Evolutionary conservation across 495 filamentous ascomycete species (phyloP).

Genomic region (Xylaria acuta): DNA sequence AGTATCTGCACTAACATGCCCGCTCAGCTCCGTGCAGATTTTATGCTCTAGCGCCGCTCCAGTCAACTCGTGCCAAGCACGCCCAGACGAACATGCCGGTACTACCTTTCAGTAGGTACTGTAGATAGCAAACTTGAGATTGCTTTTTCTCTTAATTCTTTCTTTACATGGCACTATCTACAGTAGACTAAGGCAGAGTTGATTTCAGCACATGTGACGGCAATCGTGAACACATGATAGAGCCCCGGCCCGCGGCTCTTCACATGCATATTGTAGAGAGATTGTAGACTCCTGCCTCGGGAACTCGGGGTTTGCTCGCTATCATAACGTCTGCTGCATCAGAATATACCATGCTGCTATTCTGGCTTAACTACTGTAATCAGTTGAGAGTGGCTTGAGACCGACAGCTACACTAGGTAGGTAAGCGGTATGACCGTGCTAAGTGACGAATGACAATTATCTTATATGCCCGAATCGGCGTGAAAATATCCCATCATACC

Average conservation of each 20-base stretch:
- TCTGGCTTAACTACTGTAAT: neutral
- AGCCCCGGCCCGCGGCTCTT: neutral
- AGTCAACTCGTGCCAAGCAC: neutral
- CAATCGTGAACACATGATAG: neutral
- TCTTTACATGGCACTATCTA: neutral
- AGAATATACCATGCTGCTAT: neutral
- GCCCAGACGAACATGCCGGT: neutral
- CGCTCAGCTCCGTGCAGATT: conserved; percentile 7
- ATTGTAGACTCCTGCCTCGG: neutral
- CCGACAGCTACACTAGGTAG: neutral
- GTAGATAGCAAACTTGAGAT: neutral
- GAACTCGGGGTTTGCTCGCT: conserved; percentile 5
- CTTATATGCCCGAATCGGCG: neutral
- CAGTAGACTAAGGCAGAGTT: neutral
- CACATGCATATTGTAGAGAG: neutral
- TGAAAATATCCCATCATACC: conserved; percentile 14
- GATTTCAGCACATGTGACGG: neutral
- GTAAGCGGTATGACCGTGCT: neutral
- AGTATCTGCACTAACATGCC: neutral
- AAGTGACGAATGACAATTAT: neutral
- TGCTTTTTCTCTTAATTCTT: neutral
- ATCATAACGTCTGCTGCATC: neutral
- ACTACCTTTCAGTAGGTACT: neutral
- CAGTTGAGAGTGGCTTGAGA: neutral
- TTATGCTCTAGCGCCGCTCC: neutral